Base-by-base conservation (phyloP, 1,139 yeast genomes). In the Hansenula anomala region DNA sequence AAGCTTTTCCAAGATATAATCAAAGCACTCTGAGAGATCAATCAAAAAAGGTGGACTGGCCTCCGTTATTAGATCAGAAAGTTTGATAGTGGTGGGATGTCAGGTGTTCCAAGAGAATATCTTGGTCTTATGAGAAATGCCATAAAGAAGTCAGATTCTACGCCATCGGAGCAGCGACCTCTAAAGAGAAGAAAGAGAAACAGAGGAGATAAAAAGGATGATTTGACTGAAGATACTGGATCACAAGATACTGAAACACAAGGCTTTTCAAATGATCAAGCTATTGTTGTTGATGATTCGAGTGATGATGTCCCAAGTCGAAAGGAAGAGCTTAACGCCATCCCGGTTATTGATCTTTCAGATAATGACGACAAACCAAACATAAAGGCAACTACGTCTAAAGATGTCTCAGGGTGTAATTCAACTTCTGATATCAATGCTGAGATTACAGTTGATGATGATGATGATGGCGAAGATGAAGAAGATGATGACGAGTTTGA, bases 341-440 rank as follows among this genome's bases (percentile, higher is more conserved):
- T 43, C 35, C 33, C 39, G 27, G 32, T 42, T 22, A 30, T 43
- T 20, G 25, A 36, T 20, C 12, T 34, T 8, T 20, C 39, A 32
- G 22, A 35, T 35, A 25, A 30, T 14, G 33, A 28, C 26, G 26
- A 28, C 12, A 20, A 37, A 27, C 22, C 22, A n/a, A n/a, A n/a
- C n/a, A n/a, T n/a, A n/a, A n/a, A n/a, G n/a, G n/a, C n/a, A n/a
- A n/a, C n/a, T n/a, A n/a, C n/a, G n/a, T n/a, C n/a, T n/a, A n/a
- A n/a, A n/a, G n/a, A n/a, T n/a, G n/a, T n/a, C n/a, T n/a, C n/a
- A n/a, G n/a, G n/a, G n/a, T n/a, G 22, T 20, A 6, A 6, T 6
- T 20, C 41, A 40, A 14, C 33, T 34, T 14, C 33, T 14, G 51
- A 66, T 28, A 58, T 60, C n/a, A 78, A 71, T 27, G 79, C 72